Conservation (phyloP, 139 green algal species). For the Pleodorina starrii region DNA sequence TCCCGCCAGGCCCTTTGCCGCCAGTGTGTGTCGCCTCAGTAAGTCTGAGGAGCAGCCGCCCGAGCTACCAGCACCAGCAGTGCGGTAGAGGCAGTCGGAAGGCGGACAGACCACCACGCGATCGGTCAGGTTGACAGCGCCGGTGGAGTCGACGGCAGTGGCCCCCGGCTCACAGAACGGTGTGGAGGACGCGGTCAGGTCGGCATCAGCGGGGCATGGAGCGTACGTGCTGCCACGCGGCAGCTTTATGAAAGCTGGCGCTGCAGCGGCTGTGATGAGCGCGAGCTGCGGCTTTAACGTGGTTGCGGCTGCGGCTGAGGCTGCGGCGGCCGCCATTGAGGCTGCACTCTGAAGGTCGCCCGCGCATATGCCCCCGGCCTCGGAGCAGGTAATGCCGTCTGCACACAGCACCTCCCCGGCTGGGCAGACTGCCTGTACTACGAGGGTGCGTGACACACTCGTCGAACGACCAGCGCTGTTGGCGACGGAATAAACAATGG, state of each 20-base stretch:
- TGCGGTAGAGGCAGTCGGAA: slow-evolving; percentile 29
- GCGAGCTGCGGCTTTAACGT: neutral
- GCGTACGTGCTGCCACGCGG: slow-evolving; percentile 28
- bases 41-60: slow-evolving; percentile 49
- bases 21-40: slow-evolving; percentile 54
- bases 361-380: no score
- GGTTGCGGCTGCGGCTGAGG: neutral
- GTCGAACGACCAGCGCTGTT: slow-evolving; percentile 28
- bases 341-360: no score
- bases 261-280: neutral
- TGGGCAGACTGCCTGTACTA: slow-evolving; percentile 48
- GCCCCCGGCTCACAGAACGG: slow-evolving; percentile 64
- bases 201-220: slow-evolving; percentile 3
- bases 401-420: slow-evolving; percentile 57
- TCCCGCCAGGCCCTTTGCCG: slow-evolving; percentile 57
- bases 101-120: slow-evolving; percentile 67
- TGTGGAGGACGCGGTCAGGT: neutral
- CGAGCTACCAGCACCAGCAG: neutral
- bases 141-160: slow-evolving; percentile 21
- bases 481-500: slow-evolving; percentile 26
- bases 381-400: slow-evolving; percentile 43
- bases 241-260: slow-evolving; percentile 14
- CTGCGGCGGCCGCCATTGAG: neutral
- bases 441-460: neutral
- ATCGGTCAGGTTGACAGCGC: slow-evolving; percentile 50